Base-by-base conservation (phyloP, 2,329 filamentous ascomycete species). In the Fusarium armeniacum region DNA sequence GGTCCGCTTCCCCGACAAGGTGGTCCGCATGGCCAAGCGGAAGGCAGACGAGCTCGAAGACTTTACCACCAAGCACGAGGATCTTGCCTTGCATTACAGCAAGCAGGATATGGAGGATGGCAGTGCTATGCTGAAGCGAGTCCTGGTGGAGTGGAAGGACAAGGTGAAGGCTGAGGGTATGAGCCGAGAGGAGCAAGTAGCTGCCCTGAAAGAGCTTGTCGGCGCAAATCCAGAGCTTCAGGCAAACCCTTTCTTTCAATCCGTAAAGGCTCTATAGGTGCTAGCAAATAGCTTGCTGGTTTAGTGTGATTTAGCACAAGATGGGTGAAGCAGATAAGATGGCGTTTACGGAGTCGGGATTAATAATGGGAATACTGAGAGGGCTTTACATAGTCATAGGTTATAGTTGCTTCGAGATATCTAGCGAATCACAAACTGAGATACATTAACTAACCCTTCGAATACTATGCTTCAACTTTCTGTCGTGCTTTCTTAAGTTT, bases 21-120 rank as follows among this genome's bases (percentile, higher is more conserved):
- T 99, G 18, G 92, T 99, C 65, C 93, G 94, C 69, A 99, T 99
- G 97, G 96, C 96, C n/a, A 97, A 97, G 82, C 89, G 96, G 73
- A 99, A 99, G 83, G 96, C 96, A 1, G 96, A 98, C 79, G 97
- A 99, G 84, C 86, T 99, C 36, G 96, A 99, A 79, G 96, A 99
- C 78, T 99, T 99, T 75, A 92, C 92, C 1, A 88, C 88, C 52
- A 94, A 94, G 81, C 89, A 93, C 73, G 90, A 92, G 66, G 85
- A 86, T 45, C 74, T 84, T 9, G 83, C 84, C 10, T 79, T 86
- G 44, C 82, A 87, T 71, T 93, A 93, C 77, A 91, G 87, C 69
- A 94, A 93, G 75, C 87, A 94, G 69, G 94, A 99, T 72, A 92
- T 98, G 1, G 94, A 97, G 74, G 89, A 95, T 78, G 96, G 96